phyloP scores from a whole-genome alignment of 345 rosid genomes.

The Excoecaria agallocha region DNA sequence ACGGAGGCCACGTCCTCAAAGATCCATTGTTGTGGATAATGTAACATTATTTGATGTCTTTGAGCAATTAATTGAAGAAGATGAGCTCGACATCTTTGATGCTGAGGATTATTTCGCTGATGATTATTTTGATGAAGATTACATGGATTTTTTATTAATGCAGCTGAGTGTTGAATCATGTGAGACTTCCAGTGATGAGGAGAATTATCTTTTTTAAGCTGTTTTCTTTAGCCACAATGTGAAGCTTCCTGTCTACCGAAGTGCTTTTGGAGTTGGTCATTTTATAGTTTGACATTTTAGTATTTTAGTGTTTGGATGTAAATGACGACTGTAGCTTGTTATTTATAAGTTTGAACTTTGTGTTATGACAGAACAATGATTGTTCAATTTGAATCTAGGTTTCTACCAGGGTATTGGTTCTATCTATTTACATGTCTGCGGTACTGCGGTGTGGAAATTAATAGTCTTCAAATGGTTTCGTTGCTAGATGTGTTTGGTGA shows the following conservation, averaged over 20 bases:
- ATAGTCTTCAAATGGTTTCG: background rate
- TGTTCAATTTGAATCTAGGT: background rate
- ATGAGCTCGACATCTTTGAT: conserved; percentile 45
- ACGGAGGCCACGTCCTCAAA: conserved; percentile 38
- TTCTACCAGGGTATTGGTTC: background rate
- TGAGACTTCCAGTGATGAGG: conserved; percentile 52
- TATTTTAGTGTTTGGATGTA: conserved; percentile 6
- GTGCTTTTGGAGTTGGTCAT: conserved; percentile 12
- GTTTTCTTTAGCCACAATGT: conserved; percentile 5
- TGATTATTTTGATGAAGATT: conserved; percentile 40
- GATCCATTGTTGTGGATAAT: conserved; percentile 38
- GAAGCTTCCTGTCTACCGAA: conserved; percentile 8
- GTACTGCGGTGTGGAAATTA: background rate
- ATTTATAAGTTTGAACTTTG: background rate
- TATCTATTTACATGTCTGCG: background rate
- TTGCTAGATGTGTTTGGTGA: background rate
- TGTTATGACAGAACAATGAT: background rate
- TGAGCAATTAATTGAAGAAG: conserved; percentile 46
- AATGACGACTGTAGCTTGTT: conserved; percentile 16
- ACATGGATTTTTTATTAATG: conserved; percentile 50
- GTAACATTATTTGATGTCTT: conserved; percentile 46
- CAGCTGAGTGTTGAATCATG: conserved; percentile 44
- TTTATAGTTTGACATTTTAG: conserved; percentile 12
- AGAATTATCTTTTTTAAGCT: conserved; percentile 26
- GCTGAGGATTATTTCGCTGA: conserved; percentile 43